A percentile compares a stretch with the other conserved stretches of the same genome.
Evolutionary conservation across 208 protist species (phyloP).

Genomic region (Crithidia brevicula): DNA sequence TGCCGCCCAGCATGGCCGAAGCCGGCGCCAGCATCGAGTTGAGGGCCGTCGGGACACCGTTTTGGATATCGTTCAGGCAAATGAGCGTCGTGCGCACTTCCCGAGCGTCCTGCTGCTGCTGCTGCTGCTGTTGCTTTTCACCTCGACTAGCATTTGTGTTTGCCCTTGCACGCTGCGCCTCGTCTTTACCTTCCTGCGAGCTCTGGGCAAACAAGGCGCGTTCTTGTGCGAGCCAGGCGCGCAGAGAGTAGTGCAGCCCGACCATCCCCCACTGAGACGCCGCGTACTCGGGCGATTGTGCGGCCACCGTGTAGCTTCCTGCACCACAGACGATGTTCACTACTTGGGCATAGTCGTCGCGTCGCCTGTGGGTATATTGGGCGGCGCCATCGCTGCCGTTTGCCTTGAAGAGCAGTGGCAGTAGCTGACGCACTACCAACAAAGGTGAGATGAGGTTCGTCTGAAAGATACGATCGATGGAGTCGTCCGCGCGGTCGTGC

Average conservation of each 20-base stretch:
- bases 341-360: constrained; percentile 30
- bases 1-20: background rate
- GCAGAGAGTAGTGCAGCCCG: constrained; percentile 61
- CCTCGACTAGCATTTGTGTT: background rate
- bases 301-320: constrained; percentile 26
- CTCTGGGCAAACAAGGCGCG: background rate
- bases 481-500: constrained; percentile 50
- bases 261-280: constrained; percentile 61
- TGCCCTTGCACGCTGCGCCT: background rate
- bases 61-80: constrained; percentile 26
- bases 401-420: constrained; percentile 22
- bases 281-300: constrained; percentile 45
- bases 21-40: constrained; percentile 3
- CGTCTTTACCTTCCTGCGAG: background rate
- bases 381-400: background rate
- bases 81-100: constrained; percentile 32
- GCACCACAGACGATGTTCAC: constrained; percentile 43
- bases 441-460: constrained; percentile 44
- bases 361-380: too few relatives aligned
- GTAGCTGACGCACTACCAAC: constrained; percentile 33
- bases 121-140: background rate
- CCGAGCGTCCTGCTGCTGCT: constrained; percentile 1
- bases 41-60: constrained; percentile 4
- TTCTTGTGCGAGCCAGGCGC: constrained; percentile 36
- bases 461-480: constrained; percentile 52